Base-by-base conservation (phyloP, 306 rosid genomes). In the Medicago ruthenica region DNA sequence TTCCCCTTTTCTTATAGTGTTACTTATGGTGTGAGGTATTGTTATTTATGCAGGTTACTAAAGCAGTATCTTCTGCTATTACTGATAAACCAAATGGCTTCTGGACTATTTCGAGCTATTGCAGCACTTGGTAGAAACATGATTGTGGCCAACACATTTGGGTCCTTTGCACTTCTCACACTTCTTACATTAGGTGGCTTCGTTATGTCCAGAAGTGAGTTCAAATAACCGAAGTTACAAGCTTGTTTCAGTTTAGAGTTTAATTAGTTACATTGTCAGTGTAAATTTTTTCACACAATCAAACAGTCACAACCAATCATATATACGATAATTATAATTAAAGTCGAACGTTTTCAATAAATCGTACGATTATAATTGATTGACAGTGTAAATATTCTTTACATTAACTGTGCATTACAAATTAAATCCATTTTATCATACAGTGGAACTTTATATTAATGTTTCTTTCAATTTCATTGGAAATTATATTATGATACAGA, bases 121-220 rank as follows among this genome's bases (percentile, higher is more conserved):
- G 90, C 80, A 14, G 85, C 81, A 74, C 27, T 82, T 0, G 83
- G 83, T 11, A 84, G 86, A 54, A 77, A 87, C 83, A 59, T 82
- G 71, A 71, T 85, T 74, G 81, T 84, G 1, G 85, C 88, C 8
- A 84, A 80, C 59, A 80, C 88, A 14, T 73, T 77, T 75, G 88
- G 87, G 1, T 70, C 85, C 40, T 81, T 82, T 74, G 79, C 88
- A 37, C 17, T 84, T 53, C 75, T 84, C 44, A 1, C 54, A 41
- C 18, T 84, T 67, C 57, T 82, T 58, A 15, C 79, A n/a, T 67
- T 82, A 70, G 83, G 90, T 47, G 90, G 90, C 71, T 82, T 84
- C 72, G 50, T 87, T 76, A 37, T 87, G 0, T 74, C 90, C 22
- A 80, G 75, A 80, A 77, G 90, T 87, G 59, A 20, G 50, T 65